Conservation (phyloP, 805 yeast species). For the Ogataea pilisensis region DNA sequence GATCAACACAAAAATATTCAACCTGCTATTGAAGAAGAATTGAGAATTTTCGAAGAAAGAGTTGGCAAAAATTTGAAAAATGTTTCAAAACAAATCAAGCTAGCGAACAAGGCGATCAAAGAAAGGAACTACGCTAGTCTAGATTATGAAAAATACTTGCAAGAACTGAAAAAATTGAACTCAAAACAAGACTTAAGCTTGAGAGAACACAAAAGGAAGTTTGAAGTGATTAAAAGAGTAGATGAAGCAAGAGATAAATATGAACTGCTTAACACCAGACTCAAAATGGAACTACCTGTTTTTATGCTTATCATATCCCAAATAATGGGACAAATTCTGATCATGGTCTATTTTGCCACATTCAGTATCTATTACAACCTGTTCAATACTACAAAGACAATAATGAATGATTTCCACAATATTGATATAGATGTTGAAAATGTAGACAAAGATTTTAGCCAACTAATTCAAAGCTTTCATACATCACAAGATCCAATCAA, state of each 20-base stretch:
- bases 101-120: slow-evolving; percentile 21
- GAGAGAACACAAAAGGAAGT: slow-evolving; percentile 34
- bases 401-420: slow-evolving; percentile 7
- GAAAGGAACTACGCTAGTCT: slow-evolving; percentile 20
- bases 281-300: slow-evolving; percentile 45
- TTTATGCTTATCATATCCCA: slow-evolving; percentile 34
- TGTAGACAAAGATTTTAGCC: slow-evolving; percentile 5
- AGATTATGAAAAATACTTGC: slow-evolving; percentile 19
- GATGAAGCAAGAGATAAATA: slow-evolving; percentile 34
- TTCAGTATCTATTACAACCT: slow-evolving; percentile 30
- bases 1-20: slow-evolving; percentile 11
- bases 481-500: slow-evolving; percentile 5
- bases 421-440: slow-evolving; percentile 6
- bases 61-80: slow-evolving; percentile 10
- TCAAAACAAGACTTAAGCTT: slow-evolving; percentile 30
- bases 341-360: slow-evolving; percentile 34
- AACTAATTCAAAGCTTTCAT: slow-evolving; percentile 7
- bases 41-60: slow-evolving; percentile 14
- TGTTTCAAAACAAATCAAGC: slow-evolving; percentile 14
- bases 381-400: slow-evolving; percentile 8
- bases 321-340: slow-evolving; percentile 32
- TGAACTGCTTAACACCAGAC: slow-evolving; percentile 32
- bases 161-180: slow-evolving; percentile 16
- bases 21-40: slow-evolving; percentile 17
- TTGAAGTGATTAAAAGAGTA: slow-evolving; percentile 29